Conservation (phyloP, 2,329 filamentous ascomycete species). For the Alternaria burnsii region DNA sequence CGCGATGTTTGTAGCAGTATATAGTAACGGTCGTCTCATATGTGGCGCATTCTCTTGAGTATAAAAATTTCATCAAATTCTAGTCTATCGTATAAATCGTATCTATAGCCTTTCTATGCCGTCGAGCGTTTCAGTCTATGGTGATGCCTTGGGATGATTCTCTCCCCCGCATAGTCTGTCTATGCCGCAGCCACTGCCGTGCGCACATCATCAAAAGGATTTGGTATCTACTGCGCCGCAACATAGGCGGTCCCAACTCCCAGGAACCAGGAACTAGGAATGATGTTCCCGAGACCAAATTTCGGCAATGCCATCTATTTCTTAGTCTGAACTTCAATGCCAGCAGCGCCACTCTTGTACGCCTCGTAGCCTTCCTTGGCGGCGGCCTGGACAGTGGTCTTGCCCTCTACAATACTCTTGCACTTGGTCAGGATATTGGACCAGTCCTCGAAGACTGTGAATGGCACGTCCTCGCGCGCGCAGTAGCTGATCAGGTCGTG, state of each 20-base stretch:
- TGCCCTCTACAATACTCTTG: constrained; percentile 77
- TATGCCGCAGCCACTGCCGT: neutral
- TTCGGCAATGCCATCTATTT: constrained; percentile 23
- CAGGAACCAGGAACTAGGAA: neutral
- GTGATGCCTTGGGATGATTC: neutral
- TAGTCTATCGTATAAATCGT: constrained; percentile 22
- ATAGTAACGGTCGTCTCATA: neutral
- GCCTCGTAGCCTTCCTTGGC: constrained; percentile 63
- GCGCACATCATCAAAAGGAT: neutral
- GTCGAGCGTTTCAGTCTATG: constrained; percentile 5
- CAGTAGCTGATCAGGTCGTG: constrained; percentile 90
- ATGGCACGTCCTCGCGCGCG: constrained; percentile 82
- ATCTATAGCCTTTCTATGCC: constrained; percentile 23
- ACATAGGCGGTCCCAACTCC: neutral
- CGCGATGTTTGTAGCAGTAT: neutral
- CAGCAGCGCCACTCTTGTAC: constrained; percentile 57
- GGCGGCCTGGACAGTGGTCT: constrained; percentile 73
- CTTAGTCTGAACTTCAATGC: constrained; percentile 31
- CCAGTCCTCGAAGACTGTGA: constrained; percentile 88
- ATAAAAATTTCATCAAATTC: constrained; percentile 10
- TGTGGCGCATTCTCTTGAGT: neutral
- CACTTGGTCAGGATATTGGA: constrained; percentile 77
- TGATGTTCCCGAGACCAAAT: neutral
- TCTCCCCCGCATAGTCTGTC: neutral
- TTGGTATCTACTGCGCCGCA: constrained; percentile 3